Evolutionary conservation across 129 eudicot genomes (phyloP), one percentile per base, ranked within the genome.

Genomic region (Centella asiatica): DNA sequence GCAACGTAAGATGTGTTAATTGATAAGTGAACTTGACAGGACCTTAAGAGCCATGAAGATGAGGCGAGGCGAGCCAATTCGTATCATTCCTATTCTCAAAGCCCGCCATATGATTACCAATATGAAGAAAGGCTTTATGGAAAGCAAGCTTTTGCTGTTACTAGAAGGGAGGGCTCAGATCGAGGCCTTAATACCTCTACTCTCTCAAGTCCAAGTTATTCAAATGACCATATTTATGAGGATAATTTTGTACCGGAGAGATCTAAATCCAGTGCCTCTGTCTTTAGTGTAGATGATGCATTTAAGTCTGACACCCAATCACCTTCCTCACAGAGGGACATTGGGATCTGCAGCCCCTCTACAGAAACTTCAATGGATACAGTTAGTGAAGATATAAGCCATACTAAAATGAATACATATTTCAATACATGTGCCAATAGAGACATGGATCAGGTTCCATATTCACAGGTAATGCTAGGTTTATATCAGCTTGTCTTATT

Each of bases 91-190:
- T 93, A 73, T 70, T 93, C 99, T 70, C 99, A 93, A 56, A 93
- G 99, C 72, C 99, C 99, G n/a, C 96, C 96, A 6, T 85, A 93
- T 49, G 99, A 93, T 80, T 93, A 82, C 81, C 93, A 93, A 45
- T 93, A 93, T 46, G 99, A 93, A 82, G 99, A 93, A 65, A 78
- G 96, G 36, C 89, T 88, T 10, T 84, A 82, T 40, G 90, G 99
- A 55, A 93, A 85, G 69, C 92, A 79, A 31, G 83, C 80, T 13
- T 86, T 84, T 44, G 56, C 84, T 55, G 89, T 93, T 60, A 76
- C 86, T 42, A 85, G 93, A 78, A 88, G 83, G 74, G 85, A 86
- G 26, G 99, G 99, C 31, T 93, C 99, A 0, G 99, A 92, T 67
- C 85, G 90, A 44, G 95, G 92, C 73, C 34, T 77, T 31, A 84